A percentile compares a stretch with the other conserved stretches of the same genome.
phyloP scores from a whole-genome alignment of 2,329 filamentous ascomycete genomes.

The Trichoderma aggressivum region DNA sequence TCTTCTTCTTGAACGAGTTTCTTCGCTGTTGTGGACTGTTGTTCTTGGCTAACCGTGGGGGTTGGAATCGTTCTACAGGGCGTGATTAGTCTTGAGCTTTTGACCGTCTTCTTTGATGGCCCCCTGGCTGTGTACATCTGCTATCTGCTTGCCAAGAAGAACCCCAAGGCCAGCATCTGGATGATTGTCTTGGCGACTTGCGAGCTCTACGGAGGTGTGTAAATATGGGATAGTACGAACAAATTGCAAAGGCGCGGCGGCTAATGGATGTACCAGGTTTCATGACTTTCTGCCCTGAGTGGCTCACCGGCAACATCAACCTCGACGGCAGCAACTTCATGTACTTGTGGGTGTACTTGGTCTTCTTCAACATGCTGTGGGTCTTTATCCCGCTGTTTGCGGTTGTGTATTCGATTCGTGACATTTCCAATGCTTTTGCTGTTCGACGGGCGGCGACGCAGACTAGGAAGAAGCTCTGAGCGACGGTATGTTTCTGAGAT shows the following conservation, averaged over 20 bases:
- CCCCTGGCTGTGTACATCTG: conserved; percentile 59
- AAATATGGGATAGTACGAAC: neutral
- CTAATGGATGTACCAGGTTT: conserved; percentile 47
- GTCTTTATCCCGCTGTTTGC: conserved; percentile 61
- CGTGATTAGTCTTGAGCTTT: conserved; percentile 61
- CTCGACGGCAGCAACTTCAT: conserved; percentile 65
- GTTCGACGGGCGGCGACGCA: conserved; percentile 21
- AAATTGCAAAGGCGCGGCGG: neutral
- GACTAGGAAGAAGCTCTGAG: conserved; percentile 31
- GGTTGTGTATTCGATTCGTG: conserved; percentile 51
- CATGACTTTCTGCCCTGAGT: conserved; percentile 70
- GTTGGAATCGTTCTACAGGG: conserved; percentile 33
- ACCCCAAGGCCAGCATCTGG: conserved; percentile 55
- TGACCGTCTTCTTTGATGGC: conserved; percentile 62
- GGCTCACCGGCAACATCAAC: conserved; percentile 60
- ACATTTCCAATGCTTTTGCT: conserved; percentile 54
- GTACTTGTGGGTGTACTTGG: conserved; percentile 64
- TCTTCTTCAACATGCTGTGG: conserved; percentile 69
- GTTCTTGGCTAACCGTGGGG: conserved; percentile 5
- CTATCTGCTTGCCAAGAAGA: conserved; percentile 55
- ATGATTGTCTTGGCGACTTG: conserved; percentile 64
- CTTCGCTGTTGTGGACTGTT: neutral
- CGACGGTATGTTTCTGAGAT: neutral
- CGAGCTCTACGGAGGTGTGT: conserved; percentile 61
- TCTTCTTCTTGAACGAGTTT: neutral